A percentile compares a stretch with the other conserved stretches of the same genome.
Conservation (phyloP, 352 stramenopile genomes). For the Globisporangium middletonii region DNA sequence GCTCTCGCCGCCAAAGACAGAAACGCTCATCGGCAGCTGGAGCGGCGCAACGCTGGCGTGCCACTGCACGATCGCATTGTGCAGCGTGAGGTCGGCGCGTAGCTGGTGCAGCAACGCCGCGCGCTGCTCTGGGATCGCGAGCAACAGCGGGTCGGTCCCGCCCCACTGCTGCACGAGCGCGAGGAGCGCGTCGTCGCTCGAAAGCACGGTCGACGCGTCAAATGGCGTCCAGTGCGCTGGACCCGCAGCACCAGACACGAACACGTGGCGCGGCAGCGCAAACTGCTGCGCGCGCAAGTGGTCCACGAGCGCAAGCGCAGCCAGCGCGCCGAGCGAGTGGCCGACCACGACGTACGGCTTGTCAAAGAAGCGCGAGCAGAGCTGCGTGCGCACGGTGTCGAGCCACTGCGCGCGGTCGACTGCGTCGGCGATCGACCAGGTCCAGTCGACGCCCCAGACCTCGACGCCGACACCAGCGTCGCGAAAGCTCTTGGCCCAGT, state of each 20-base stretch:
- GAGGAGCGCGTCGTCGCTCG: slow-evolving; percentile 32
- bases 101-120: slow-evolving; percentile 27
- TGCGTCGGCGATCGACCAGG: slow-evolving; percentile 14
- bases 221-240: slow-evolving; percentile 28
- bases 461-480: slow-evolving; percentile 31
- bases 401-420: slow-evolving; percentile 22
- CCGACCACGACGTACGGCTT: slow-evolving; percentile 66
- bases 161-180: slow-evolving; percentile 47
- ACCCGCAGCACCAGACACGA: slow-evolving; percentile 42
- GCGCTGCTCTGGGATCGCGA: slow-evolving; percentile 37
- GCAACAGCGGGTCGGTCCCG: slow-evolving; percentile 48
- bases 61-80: slow-evolving; percentile 45
- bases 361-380: slow-evolving; percentile 58
- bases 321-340: slow-evolving; percentile 63
- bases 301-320: slow-evolving; percentile 44
- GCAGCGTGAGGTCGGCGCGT: slow-evolving; percentile 40
- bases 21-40: slow-evolving; percentile 19
- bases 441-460: slow-evolving; percentile 64
- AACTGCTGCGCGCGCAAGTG: slow-evolving; percentile 38
- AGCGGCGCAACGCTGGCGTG: slow-evolving; percentile 11
- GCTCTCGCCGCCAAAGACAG: slow-evolving; percentile 45
- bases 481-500: slow-evolving; percentile 37
- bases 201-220: slow-evolving; percentile 21
- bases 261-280: slow-evolving; percentile 49
- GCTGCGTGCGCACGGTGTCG: slow-evolving; percentile 29